Evolutionary conservation across 2,329 filamentous ascomycete species (phyloP).

Genomic region (Nectriaceae sp.): DNA sequence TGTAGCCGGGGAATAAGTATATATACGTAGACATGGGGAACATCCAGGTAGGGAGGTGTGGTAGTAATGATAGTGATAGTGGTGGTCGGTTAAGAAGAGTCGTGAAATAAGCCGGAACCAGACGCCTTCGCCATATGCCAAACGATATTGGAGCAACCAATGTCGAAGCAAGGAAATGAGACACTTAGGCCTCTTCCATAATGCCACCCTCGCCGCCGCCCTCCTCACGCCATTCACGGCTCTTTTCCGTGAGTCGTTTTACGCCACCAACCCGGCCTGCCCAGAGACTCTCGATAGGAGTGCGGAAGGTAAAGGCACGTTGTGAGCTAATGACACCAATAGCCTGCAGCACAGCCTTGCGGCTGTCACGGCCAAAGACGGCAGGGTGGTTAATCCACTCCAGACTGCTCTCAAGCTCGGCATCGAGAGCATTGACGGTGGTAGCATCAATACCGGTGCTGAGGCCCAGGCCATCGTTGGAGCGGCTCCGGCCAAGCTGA

Average conservation of each 20-base stretch:
- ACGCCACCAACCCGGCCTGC: slow-evolving; percentile 80
- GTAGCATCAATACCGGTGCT: slow-evolving; percentile 77
- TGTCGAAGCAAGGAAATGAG: slow-evolving; percentile 11
- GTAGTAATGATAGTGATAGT: not conserved
- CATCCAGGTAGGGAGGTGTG: slow-evolving; percentile 22
- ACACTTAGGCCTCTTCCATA: slow-evolving; percentile 56
- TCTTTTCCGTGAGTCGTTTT: slow-evolving; percentile 77
- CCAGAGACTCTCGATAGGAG: slow-evolving; percentile 87
- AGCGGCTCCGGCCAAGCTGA: slow-evolving; percentile 53
- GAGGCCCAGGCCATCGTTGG: slow-evolving; percentile 60
- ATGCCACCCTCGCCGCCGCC: slow-evolving; percentile 72
- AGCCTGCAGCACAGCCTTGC: slow-evolving; percentile 93
- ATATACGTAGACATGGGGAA: slow-evolving; percentile 18
- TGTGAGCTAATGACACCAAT: slow-evolving; percentile 97
- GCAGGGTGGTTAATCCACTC: slow-evolving; percentile 99
- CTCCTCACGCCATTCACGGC: slow-evolving; percentile 89
- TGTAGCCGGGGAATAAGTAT: slow-evolving; percentile 15
- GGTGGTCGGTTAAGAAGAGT: slow-evolving; percentile 23
- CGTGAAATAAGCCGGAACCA: slow-evolving; percentile 24
- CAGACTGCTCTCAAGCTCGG: slow-evolving; percentile 84
- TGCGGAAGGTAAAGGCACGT: slow-evolving; percentile 89
- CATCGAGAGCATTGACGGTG: slow-evolving; percentile 84
- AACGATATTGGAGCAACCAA: slow-evolving; percentile 14
- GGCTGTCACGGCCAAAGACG: slow-evolving; percentile 88
- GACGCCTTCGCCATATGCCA: slow-evolving; percentile 19